A percentile compares a stretch with the other conserved stretches of the same genome.
phyloP scores from a whole-genome alignment of 345 rosid species.

The Eucalyptus brandiana region DNA sequence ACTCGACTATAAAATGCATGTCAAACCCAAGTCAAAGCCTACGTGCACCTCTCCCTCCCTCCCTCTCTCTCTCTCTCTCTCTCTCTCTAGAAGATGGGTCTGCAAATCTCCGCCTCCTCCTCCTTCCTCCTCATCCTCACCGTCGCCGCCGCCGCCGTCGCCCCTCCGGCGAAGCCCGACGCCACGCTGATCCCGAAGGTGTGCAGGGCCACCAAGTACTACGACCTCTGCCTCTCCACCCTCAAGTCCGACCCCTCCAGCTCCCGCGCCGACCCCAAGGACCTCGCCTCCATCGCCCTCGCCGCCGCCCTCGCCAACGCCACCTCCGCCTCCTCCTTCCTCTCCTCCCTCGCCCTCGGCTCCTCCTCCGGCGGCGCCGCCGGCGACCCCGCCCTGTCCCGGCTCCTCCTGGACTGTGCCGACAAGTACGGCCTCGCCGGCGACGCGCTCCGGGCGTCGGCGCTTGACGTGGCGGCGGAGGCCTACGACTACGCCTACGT shows the following conservation, averaged over 20 bases:
- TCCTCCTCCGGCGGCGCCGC: neutral
- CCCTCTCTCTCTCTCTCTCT: neutral
- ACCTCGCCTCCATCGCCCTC: slow-evolving; percentile 47
- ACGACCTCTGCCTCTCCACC: slow-evolving; percentile 57
- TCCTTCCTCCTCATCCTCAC: slow-evolving; percentile 3
- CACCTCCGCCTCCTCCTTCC: slow-evolving; percentile 52
- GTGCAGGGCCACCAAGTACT: slow-evolving; percentile 59
- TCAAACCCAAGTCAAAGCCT: neutral
- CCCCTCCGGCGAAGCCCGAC: neutral
- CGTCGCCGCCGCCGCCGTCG: neutral
- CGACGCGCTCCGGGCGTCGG: slow-evolving; percentile 39
- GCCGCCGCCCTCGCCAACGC: slow-evolving; percentile 54
- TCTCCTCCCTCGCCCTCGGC: slow-evolving; percentile 21
- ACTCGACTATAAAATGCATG: neutral
- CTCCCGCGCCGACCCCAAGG: slow-evolving; percentile 41
- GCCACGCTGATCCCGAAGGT: slow-evolving; percentile 38
- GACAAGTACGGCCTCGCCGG: slow-evolving; percentile 52
- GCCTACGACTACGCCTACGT: slow-evolving; percentile 59
- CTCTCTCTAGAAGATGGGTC: neutral
- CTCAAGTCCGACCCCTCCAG: slow-evolving; percentile 62
- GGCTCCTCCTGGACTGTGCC: slow-evolving; percentile 43
- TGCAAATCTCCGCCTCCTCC: neutral
- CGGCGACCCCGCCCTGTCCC: slow-evolving; percentile 18
- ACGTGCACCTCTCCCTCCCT: neutral
- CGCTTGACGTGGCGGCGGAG: slow-evolving; percentile 35